A percentile compares a stretch with the other conserved stretches of the same genome.
These are phyloP conservation scores for Arthrinium puccinioides DNA, from an alignment of 2,329 filamentous ascomycete genomes.

Conservation along the genomic window DNA sequence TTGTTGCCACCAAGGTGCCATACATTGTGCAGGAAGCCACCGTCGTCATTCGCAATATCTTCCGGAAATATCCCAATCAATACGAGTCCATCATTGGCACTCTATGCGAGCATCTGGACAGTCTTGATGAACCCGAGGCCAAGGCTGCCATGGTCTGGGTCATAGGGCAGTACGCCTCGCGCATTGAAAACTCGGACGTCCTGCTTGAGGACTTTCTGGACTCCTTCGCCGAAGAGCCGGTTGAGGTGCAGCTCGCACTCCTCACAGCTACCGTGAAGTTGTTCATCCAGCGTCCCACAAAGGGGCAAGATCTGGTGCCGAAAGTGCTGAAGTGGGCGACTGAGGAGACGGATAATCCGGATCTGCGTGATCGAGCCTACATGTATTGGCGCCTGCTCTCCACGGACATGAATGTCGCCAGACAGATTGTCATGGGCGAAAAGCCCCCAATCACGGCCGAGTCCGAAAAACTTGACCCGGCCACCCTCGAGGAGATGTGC, in stretches of 20 bases:
- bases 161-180: conserved; percentile 93
- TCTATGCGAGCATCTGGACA: conserved; percentile 92
- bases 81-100: conserved; percentile 97
- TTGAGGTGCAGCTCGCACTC: conserved; percentile 90
- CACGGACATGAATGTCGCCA: conserved; percentile 81
- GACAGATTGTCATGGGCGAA: conserved; percentile 89
- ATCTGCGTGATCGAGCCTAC: conserved; percentile 90
- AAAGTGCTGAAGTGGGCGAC: conserved; percentile 98
- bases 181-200: conserved; percentile 93
- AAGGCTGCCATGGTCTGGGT: conserved; percentile 99
- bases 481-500: conserved; percentile 93
- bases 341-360: conserved; percentile 97
- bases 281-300: conserved; percentile 94
- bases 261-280: conserved; percentile 95
- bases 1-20: conserved; percentile 95
- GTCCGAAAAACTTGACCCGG: conserved; percentile 84
- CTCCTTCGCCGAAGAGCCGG: conserved; percentile 86
- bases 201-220: conserved; percentile 92
- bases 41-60: conserved; percentile 97
- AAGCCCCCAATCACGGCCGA: conserved; percentile 96
- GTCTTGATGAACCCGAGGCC: conserved; percentile 91
- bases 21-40: conserved; percentile 99
- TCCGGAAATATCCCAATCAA: conserved; percentile 97
- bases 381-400: conserved; percentile 99
- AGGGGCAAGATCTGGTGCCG: conserved; percentile 86